Evolutionary conservation across 2,329 filamentous ascomycete genomes (phyloP), one percentile per base, ranked within the genome.

Genomic region (Colletotrichum eleusines): DNA sequence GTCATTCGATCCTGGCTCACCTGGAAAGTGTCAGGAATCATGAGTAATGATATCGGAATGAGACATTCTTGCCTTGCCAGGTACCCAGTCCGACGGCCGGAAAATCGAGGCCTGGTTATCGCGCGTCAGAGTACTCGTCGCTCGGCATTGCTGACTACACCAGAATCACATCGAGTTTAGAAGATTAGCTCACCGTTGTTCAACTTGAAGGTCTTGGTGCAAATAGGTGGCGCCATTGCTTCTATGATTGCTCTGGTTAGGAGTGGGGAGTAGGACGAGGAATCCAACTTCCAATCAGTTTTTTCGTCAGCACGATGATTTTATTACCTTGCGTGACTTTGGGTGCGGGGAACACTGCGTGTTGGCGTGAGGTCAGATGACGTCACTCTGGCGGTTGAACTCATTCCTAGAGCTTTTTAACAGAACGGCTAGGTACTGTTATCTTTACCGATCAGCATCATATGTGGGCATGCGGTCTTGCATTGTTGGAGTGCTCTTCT

Each of bases 1-100:
- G 48, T 75, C 75, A 16, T 73, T 71, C 16, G 72, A 68, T 20
- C 73, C 72, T 12, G 18, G 35, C 6, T 28, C 48, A 16, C 74
- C 74, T 75, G 35, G 8, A 18, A 11, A 38, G 14, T 40, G 40
- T 71, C 20, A 61, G 60, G 28, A 38, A 35, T n/a, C 3, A 48
- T 26, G 20, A 12, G 8, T 3, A 3, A 8, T 28, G 8, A 12
- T 33, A 8, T 12, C 26, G 9, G 31, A 33, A 23, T 16, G 14
- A 12, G n/a, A 14, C 2, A 28, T 54, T 23, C 60, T 57, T 69
- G 74, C 75, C 75, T 62, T 77, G 75, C 75, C 75, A 77, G 33
- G 75, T 77, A 54, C 75, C 75, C 18, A 77, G 66, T 31, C 75
- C 75, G 9, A 77, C 75, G 40, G 75, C 74, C 4, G 74, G 73